Evolutionary conservation across 768 basidiomycete species (phyloP), one percentile per base, ranked within the genome.

Genomic region (Phlegmacium glaucopus): DNA sequence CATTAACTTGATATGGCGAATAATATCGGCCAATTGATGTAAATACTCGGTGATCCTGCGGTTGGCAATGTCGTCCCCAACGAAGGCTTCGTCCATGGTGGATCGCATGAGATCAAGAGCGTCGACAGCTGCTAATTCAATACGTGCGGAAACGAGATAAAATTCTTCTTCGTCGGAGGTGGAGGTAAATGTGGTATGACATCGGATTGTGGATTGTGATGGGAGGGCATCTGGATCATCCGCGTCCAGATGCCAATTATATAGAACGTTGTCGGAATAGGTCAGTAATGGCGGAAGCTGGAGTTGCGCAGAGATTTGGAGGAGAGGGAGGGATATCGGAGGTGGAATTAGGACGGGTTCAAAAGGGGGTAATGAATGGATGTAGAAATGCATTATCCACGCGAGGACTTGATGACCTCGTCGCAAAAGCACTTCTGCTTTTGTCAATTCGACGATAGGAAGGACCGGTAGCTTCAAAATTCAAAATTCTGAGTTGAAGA

Each of bases 201-300:
- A 78, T 37, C 77, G 76, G 42, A 94, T 71, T 58, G 90, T 84
- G 45, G 82, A 67, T 5, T 78, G 64, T 26, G 77, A 69, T 1
- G 75, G 80, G 67, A 69, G 13, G 67, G 72, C 60, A 55, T 48
- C 67, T 40, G 40, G 50, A 53, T 62, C 27, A 45, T 73, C 48
- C 58, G 73, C 67, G 28, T 48, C 65, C 44, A 63, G 71, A 50
- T 60, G 44, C 85, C 87, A 90, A 62, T 95, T 95, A 68, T 93
- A 96, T 22, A 96, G 77, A 7, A 96, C 93, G 25, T 85, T 86
- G 62, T 95, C 93, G 9, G 93, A 85, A 61, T 93, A 96, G 4
- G 93, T 96, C 48, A 93, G 74, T 34, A 95, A n/a, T n/a, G 94
- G 92, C 0, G 94, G 94, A 1, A 96, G 69, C 45, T 87, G 82